phyloP scores from a whole-genome alignment of 176 grass and related monocot species.

The Themeda triandra region DNA sequence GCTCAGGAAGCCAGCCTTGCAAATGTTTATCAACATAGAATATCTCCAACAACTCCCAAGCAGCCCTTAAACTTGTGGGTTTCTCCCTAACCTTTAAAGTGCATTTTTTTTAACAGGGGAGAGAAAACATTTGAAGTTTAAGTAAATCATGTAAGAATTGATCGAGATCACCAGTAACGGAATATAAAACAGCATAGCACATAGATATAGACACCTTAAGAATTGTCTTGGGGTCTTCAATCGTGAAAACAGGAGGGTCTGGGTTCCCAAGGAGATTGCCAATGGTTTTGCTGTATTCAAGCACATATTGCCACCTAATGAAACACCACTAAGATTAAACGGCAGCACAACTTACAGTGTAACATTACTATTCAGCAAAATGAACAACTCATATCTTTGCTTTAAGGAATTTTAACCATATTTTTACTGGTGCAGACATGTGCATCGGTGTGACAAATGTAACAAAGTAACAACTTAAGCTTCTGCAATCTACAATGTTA shows the following conservation, averaged over 20 bases:
- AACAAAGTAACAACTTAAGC: not conserved
- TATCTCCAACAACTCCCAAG: constrained; percentile 96
- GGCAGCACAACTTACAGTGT: not conserved
- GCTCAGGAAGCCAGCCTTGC: constrained; percentile 84
- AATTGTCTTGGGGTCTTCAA: constrained; percentile 71
- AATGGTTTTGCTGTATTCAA: constrained; percentile 85
- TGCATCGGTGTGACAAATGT: not conserved
- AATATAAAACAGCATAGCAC: not conserved
- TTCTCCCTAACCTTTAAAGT: constrained; percentile 53
- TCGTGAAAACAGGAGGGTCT: constrained; percentile 31
- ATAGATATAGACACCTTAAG: constrained; percentile 52
- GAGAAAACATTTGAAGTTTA: not conserved
- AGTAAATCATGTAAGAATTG: constrained; percentile 2
- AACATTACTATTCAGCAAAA: not conserved
- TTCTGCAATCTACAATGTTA: not conserved
- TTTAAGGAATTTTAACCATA: not conserved
- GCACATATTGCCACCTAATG: constrained; percentile 81
- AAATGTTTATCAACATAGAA: constrained; percentile 94
- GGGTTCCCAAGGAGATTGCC: constrained; percentile 56
- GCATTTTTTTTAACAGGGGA: constrained; percentile 4
- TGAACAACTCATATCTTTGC: not conserved
- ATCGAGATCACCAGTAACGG: not conserved
- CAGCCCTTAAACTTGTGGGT: constrained; percentile 72
- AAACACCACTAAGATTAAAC: constrained; percentile 13
- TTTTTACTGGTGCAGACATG: not conserved